Conservation (phyloP, 805 yeast species). For the Saccharomycopsis sp. region DNA sequence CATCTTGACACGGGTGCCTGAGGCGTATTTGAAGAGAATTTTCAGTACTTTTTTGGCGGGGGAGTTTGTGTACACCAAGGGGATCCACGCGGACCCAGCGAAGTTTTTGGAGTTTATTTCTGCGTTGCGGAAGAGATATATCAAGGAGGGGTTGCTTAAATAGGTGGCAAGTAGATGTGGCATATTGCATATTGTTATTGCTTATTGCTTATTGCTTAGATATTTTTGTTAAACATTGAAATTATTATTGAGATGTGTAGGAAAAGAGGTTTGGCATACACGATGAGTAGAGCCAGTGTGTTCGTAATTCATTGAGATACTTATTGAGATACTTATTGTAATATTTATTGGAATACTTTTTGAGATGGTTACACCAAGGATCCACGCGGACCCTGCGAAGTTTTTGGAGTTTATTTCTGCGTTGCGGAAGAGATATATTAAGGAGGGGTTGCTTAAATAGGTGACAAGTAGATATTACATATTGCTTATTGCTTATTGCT, state of each 20-base stretch:
- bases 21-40: conserved; percentile 77
- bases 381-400: conserved; percentile 63
- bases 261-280: too few species aligned
- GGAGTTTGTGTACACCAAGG: conserved; percentile 74
- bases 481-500: too few species aligned
- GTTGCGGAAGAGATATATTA: conserved; percentile 38
- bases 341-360: too few species aligned
- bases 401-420: conserved; percentile 63
- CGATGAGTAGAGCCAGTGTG: too few species aligned
- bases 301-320: too few species aligned
- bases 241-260: too few species aligned
- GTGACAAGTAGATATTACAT: too few species aligned
- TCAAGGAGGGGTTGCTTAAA: conserved; percentile 4
- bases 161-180: too few species aligned
- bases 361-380: conserved; percentile 75
- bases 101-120: conserved; percentile 65
- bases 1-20: conserved; percentile 76
- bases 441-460: conserved; percentile 4
- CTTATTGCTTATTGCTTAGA: too few species aligned
- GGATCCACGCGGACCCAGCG: conserved; percentile 67
- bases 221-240: too few species aligned
- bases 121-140: conserved; percentile 40
- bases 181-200: too few species aligned
- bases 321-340: too few species aligned
- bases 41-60: conserved; percentile 84